phyloP scores from a whole-genome alignment of 306 rosid species.

The Astragalus membranaceus region DNA sequence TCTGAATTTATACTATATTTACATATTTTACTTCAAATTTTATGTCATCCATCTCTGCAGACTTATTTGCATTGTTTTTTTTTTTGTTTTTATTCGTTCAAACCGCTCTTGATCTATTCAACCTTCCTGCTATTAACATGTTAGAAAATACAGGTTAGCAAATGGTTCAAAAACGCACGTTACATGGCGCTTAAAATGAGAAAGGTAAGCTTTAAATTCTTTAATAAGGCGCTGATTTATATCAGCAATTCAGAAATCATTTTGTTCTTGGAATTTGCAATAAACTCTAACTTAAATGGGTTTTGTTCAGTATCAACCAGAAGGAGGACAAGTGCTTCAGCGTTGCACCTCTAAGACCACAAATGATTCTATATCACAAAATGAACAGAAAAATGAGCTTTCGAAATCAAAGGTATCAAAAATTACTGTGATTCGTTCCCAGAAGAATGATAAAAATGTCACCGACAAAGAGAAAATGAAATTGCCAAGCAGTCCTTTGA shows the following conservation, averaged over 20 bases:
- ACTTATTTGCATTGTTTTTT: neutral
- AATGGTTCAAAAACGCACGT: constrained; percentile 98
- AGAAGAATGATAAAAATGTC: constrained; percentile 20
- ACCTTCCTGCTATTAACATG: constrained; percentile 11
- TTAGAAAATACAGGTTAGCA: constrained; percentile 62
- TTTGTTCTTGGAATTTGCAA: neutral
- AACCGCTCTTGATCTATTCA: neutral
- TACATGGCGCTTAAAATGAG: constrained; percentile 71
- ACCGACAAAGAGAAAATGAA: constrained; percentile 31
- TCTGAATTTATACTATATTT: neutral
- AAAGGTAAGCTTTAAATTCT: constrained; percentile 49
- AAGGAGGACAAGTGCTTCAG: constrained; percentile 26
- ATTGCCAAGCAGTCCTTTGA: constrained; percentile 30
- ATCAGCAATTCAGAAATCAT: neutral
- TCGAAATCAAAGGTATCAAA: constrained; percentile 33
- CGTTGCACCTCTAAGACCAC: constrained; percentile 23
- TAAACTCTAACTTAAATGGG: neutral
- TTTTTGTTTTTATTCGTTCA: neutral
- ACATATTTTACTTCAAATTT: constrained; percentile 4
- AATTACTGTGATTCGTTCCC: constrained; percentile 18
- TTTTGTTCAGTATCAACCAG: constrained; percentile 39
- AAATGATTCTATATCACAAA: constrained; percentile 36
- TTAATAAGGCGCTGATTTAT: neutral
- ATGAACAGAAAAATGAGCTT: constrained; percentile 27
- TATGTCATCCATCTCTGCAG: neutral